Conservation (phyloP, 1,284 basidiomycete genomes). For the Cronartium quercuum region DNA sequence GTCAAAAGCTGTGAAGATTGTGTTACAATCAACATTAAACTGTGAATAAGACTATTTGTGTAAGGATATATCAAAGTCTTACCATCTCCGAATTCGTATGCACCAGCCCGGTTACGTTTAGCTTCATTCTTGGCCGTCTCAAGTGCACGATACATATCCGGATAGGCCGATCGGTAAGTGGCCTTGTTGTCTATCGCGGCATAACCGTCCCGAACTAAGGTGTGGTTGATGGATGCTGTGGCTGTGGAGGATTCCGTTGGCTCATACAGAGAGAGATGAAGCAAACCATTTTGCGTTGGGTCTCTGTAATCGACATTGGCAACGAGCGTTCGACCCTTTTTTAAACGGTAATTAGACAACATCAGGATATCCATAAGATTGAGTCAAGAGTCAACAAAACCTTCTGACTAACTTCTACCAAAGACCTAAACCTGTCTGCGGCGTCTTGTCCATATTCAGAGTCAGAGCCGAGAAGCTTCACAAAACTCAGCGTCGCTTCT, state of each 20-base stretch:
- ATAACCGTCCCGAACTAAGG: conserved; percentile 34
- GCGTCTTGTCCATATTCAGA: conserved; percentile 81
- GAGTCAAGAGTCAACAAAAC: too few relatives aligned
- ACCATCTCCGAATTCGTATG: conserved; percentile 39
- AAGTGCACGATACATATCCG: conserved; percentile 30
- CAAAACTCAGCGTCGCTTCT: conserved; percentile 60
- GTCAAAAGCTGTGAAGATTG: too few relatives aligned
- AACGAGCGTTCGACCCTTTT: conserved; percentile 68
- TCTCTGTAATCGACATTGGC: conserved; percentile 84
- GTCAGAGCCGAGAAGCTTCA: conserved; percentile 68
- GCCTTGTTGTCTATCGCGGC: conserved; percentile 29
- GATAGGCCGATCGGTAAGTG: conserved; percentile 27
- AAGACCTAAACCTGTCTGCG: conserved; percentile 69
- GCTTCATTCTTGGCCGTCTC: conserved; percentile 32
- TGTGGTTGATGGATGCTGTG: conserved; percentile 40
- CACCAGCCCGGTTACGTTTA: conserved; percentile 32
- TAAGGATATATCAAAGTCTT: too few relatives aligned
- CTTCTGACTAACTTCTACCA: conserved; percentile 50
- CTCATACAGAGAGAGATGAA: conserved; percentile 83
- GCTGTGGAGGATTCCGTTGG: conserved; percentile 64
- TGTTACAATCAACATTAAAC: too few relatives aligned
- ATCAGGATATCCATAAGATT: neutral
- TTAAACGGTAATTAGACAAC: neutral
- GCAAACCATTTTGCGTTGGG: conserved; percentile 54
- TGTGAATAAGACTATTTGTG: too few relatives aligned